A percentile compares a stretch with the other conserved stretches of the same genome.
Conservation (phyloP, 441 rosid species). For the Erodium texanum region DNA sequence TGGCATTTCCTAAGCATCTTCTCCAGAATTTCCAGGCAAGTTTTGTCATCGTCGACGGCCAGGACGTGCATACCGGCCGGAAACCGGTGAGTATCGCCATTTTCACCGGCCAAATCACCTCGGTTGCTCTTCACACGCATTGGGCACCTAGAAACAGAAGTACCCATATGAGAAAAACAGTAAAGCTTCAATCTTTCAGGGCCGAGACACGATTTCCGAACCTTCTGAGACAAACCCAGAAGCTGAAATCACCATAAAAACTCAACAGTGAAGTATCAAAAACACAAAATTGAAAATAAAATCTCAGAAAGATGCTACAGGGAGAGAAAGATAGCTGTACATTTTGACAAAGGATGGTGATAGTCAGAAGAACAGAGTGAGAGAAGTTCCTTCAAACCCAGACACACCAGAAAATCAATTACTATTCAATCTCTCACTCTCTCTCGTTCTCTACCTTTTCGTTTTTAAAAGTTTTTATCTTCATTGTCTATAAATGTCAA, state of each 20-base stretch:
- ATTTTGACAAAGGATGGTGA: background rate
- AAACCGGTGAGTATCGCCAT: conserved; percentile 34
- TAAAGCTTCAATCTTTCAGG: conserved; percentile 9
- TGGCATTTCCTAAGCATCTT: conserved; percentile 67
- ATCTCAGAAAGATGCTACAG: background rate
- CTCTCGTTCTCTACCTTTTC: conserved; percentile 1
- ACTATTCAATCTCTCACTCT: conserved; percentile 5
- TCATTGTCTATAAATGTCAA: background rate
- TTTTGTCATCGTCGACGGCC: conserved; percentile 87
- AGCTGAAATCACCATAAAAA: conserved; percentile 10
- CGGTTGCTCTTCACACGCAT: conserved; percentile 25
- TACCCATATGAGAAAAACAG: conserved; percentile 15
- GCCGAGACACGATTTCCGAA: background rate
- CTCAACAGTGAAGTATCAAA: conserved; percentile 9
- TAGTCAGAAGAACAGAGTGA: background rate
- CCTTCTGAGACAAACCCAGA: conserved; percentile 25
- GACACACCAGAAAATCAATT: background rate
- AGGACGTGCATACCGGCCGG: conserved; percentile 79
- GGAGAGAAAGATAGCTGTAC: background rate
- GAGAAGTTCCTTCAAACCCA: too few relatives aligned
- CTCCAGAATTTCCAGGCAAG: conserved; percentile 64
- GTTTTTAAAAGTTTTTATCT: background rate
- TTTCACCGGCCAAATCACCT: conserved; percentile 25
- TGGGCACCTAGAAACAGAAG: conserved; percentile 11
- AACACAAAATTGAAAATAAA: background rate